Conservation (phyloP, 768 basidiomycete species). For the Mycena epipterygia region DNA sequence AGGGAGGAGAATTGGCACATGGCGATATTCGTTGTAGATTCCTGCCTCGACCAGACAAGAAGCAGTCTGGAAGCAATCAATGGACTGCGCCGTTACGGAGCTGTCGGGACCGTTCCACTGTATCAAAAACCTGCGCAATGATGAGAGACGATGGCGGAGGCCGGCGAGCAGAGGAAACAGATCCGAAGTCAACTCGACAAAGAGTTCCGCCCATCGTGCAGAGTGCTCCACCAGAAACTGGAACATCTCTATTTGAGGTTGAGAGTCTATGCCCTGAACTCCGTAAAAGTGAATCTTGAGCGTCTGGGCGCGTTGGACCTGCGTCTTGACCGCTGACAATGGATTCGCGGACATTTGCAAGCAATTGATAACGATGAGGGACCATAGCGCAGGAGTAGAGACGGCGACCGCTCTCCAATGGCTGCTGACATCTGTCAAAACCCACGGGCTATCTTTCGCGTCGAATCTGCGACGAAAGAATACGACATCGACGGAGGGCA, state of each 20-base stretch:
- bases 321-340: background rate
- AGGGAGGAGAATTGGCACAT: background rate
- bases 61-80: background rate
- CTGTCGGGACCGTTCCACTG: background rate
- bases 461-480: background rate
- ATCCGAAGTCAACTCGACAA: background rate
- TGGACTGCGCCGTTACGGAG: background rate
- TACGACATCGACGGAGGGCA: background rate
- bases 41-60: background rate
- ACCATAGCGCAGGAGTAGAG: background rate
- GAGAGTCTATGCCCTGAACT: background rate
- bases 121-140: background rate
- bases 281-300: background rate
- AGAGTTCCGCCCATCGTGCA: constrained; percentile 13
- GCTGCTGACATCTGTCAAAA: background rate
- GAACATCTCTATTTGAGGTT: background rate
- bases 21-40: background rate
- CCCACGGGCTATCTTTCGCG: background rate
- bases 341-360: background rate
- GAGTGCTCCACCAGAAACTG: background rate
- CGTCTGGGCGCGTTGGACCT: constrained; percentile 1
- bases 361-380: background rate
- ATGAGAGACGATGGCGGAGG: background rate
- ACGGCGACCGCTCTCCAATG: constrained; percentile 3
- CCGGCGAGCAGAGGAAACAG: background rate